Evolutionary conservation across 345 rosid species (phyloP).

Genomic region (Pugionium cornutum): DNA sequence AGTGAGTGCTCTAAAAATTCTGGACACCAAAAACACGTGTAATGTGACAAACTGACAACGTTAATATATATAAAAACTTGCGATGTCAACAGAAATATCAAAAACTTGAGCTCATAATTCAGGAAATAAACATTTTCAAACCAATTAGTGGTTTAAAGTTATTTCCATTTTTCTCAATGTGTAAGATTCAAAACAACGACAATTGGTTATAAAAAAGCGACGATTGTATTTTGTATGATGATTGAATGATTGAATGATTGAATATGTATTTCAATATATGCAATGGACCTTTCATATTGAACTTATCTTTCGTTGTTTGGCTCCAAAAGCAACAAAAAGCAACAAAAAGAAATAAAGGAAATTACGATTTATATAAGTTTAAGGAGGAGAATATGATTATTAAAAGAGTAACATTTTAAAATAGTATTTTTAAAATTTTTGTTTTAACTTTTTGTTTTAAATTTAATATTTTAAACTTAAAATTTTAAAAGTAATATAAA

Average conservation of each 20-base stretch:
- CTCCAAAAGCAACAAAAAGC: neutral
- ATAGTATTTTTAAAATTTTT: too few species aligned
- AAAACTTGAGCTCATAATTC: neutral
- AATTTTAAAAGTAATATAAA: too few species aligned
- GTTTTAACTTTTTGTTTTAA: too few species aligned
- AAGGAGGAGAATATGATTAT: neutral
- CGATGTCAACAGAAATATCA: neutral
- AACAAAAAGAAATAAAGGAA: neutral
- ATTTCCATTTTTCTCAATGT: neutral
- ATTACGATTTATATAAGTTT: slow-evolving; percentile 3
- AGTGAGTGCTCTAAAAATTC: neutral
- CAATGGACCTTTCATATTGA: neutral
- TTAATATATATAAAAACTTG: neutral
- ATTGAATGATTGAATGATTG: slow-evolving; percentile 12
- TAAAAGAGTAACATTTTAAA: too few species aligned
- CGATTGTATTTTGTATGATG: neutral
- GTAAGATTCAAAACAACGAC: neutral
- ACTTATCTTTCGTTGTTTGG: slow-evolving; percentile 24
- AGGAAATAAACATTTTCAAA: neutral
- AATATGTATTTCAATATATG: neutral
- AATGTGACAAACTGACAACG: neutral
- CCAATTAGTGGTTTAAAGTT: neutral
- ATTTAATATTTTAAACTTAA: too few species aligned
- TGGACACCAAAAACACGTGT: neutral
- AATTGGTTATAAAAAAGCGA: neutral